Evolutionary conservation across 495 filamentous ascomycete genomes (phyloP), one percentile per base, ranked within the genome.

Genomic region (Glarea lozoyensis): DNA sequence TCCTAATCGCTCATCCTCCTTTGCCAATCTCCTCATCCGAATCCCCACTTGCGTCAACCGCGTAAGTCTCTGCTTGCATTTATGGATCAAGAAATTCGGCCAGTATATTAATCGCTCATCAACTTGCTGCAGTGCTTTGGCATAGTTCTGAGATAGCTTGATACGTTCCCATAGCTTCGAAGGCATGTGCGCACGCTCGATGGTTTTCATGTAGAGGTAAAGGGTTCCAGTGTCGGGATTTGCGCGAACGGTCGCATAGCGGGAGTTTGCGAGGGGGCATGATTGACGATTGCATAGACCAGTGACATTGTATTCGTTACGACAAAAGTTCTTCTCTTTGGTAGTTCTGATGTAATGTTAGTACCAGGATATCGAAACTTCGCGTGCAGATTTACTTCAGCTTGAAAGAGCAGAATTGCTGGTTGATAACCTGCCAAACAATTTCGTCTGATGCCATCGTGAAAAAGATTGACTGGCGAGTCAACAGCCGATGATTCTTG

Each of bases 141-240:
- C 76, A 63, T 98, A 97, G 73, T 95, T 94, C 46, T 76, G 69
- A 2, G 89, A 90, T 10, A 98, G 70, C 54, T 86, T 85, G 45
- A 96, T 85, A 44, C 85, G 83, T 61, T 98, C 92, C 92, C 92
- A 98, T 66, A 88, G 77, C 61, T 94, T 94, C 39, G 75, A 76
- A 13, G 92, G 92, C 70, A 86, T 81, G 64, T 98, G 92, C 4
- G 85, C 72, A 17, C 90, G 84, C 61, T 94, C 88, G 52, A 89
- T 75, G 2, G 88, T 94, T 68, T 96, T 98, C 73, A 96, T 93
- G 75, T 94, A 97, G 42, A 98, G 81, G 65, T 95, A 97, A 53
- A 97, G 79, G 17, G 74, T 75, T 34, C 86, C 86, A 20, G 86
- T 88, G 32, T 79, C 76, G 24, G 86, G 79, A 54, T 90, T 77